Base-by-base conservation (phyloP, 352 stramenopile species). In the Globisporangium mamillatum region DNA sequence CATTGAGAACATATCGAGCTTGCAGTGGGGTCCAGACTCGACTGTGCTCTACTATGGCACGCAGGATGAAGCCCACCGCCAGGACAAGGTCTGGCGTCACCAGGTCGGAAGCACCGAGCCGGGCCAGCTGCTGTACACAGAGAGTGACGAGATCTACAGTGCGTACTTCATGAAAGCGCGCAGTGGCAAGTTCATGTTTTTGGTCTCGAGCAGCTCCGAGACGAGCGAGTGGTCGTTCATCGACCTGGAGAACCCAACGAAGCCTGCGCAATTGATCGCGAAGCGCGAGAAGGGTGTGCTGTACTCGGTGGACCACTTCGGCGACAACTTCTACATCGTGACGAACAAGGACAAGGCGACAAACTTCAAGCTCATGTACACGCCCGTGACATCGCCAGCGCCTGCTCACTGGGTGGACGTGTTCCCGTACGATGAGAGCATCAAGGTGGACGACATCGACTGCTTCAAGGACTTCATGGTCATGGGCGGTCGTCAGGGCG, bases 21-120 rank as follows among this genome's bases (percentile, higher is more conserved):
- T 98, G 44, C 75, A 84, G 44, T 99, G 97, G 96, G 94, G 96
- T 41, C 75, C 82, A 9, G 92, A 98, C 63, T 82, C 84, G 22
- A 82, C 76, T 0, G 93, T 90, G n/a, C 57, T 99, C 20, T 99
- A 97, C 77, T 99, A 99, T 79, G 79, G 86, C 12, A 98, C 90
- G 34, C 80, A 96, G 69, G 92, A 98, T 69, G 89, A 96, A 44
- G 86, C 89, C 1, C 88, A 98, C 65, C 92, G 97, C 6, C 91
- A 97, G 38, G 87, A 98, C 85, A 96, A 98, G 70, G 66, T 99
- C 20, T 99, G 94, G 84, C 80, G 88, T 61, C 89, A 98, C 75
- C 77, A 81, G 32, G 74, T 99, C 44, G 92, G 93, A 66, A 84
- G 75, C 9, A 78, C 59, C 64, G 71, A 77, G 63, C 66, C 75